Percentiles rank a stretch among this genome's conserved stretches.
These are phyloP conservation scores for Gracilaria gracilis DNA, from an alignment of 23 red algal species.

Conservation along the genomic window DNA sequence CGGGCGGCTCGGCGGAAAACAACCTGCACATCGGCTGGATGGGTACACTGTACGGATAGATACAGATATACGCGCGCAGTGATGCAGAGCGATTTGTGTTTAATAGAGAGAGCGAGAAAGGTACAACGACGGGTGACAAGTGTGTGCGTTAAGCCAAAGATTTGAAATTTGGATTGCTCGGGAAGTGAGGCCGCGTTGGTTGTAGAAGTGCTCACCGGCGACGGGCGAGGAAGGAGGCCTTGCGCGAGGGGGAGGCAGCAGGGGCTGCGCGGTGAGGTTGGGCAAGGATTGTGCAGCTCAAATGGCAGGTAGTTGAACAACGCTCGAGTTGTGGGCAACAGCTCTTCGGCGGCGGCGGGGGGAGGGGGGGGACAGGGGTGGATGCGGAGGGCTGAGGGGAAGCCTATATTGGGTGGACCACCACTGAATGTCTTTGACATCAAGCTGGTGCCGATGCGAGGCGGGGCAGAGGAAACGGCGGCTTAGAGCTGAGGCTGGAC, in stretches of 20 bases:
- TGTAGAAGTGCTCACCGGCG: constrained; percentile 19
- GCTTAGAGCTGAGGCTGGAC: constrained; percentile 15
- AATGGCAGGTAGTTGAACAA: background rate
- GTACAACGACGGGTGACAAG: background rate
- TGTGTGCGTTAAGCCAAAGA: constrained; percentile 16
- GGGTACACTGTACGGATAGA: background rate
- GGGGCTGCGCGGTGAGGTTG: background rate
- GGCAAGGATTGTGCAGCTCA: background rate
- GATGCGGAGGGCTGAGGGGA: constrained; percentile 4
- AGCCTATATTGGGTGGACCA: constrained; percentile 33
- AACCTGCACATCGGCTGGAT: background rate
- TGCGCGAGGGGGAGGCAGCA: background rate
- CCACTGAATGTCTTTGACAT: constrained; percentile 25
- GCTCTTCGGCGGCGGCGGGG: background rate
- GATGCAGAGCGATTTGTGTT: background rate
- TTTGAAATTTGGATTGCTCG: constrained; percentile 33
- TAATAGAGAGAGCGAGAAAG: background rate
- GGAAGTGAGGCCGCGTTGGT: background rate
- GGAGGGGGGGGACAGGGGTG: background rate
- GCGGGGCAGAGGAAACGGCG: constrained; percentile 1
- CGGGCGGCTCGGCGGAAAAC: constrained; percentile 7
- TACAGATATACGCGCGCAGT: background rate
- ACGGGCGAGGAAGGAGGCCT: constrained; percentile 2
- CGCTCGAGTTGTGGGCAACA: background rate
- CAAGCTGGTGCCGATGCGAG: background rate